Conservation (phyloP, 306 rosid genomes). For the Pyrus bretschneideri region DNA sequence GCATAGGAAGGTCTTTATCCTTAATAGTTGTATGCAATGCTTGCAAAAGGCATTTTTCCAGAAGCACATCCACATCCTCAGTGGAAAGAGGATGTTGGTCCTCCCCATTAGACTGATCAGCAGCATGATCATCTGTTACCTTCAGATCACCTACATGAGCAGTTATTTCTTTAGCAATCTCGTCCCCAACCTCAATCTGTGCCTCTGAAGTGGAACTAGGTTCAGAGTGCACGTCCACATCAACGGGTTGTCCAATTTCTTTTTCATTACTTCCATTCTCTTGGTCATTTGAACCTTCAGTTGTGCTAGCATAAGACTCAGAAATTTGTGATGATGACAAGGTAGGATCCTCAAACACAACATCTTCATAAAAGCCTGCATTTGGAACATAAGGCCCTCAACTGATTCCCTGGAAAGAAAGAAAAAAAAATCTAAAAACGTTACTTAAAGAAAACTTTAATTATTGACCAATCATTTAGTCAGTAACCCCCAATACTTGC, state of each 20-base stretch:
- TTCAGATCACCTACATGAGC: slow-evolving; percentile 45
- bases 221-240: slow-evolving; percentile 27
- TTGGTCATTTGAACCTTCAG: slow-evolving; percentile 35
- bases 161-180: slow-evolving; percentile 32
- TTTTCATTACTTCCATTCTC: slow-evolving; percentile 16
- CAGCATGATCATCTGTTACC: slow-evolving; percentile 39
- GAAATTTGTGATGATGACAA: slow-evolving; percentile 35
- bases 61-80: slow-evolving; percentile 63
- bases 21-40: slow-evolving; percentile 78
- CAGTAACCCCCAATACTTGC: slow-evolving; percentile 41
- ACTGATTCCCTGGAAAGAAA: slow-evolving; percentile 62
- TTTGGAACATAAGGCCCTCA: slow-evolving; percentile 79
- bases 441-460: neutral
- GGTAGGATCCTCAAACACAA: slow-evolving; percentile 75
- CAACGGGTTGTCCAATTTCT: slow-evolving; percentile 30
- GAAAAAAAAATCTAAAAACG: slow-evolving; percentile 14
- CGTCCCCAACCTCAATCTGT: slow-evolving; percentile 18
- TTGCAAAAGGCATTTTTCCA: slow-evolving; percentile 92
- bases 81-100: slow-evolving; percentile 50
- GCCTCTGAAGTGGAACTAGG: slow-evolving; percentile 15
- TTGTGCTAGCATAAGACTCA: slow-evolving; percentile 26
- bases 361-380: slow-evolving; percentile 81
- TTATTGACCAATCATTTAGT: neutral
- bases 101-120: slow-evolving; percentile 32
- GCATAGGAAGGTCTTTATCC: slow-evolving; percentile 83